Conservation (phyloP, 2,329 filamentous ascomycete genomes). For the Epichloe aotearoae region DNA sequence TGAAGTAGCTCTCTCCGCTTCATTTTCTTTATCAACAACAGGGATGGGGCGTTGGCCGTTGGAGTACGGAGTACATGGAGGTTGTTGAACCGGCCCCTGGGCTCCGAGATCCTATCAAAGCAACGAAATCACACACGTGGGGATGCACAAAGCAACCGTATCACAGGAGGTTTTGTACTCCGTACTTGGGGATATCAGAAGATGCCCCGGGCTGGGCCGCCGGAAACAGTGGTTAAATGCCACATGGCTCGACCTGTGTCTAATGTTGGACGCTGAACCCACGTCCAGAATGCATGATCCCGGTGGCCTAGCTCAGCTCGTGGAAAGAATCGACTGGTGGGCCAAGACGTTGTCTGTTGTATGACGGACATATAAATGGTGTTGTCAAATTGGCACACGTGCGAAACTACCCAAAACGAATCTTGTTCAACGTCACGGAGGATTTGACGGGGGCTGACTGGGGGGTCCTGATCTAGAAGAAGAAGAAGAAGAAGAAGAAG, state of each 20-base stretch:
- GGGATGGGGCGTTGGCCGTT: background rate
- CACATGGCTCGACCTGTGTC: background rate
- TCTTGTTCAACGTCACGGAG: background rate
- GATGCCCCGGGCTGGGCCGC: background rate
- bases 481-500: no score
- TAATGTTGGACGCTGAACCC: background rate
- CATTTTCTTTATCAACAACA: background rate
- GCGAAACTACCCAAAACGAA: background rate
- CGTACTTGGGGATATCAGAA: background rate
- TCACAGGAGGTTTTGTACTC: background rate
- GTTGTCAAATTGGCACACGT: background rate
- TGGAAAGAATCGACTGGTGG: constrained; percentile 1
- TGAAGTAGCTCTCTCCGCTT: background rate
- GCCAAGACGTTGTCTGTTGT: background rate
- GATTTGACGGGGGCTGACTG: background rate
- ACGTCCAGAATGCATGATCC: background rate
- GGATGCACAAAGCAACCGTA: background rate
- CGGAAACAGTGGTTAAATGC: background rate
- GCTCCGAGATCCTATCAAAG: constrained; percentile 1
- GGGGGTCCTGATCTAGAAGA: background rate
- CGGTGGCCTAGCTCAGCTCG: background rate
- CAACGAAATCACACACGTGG: constrained; percentile 1
- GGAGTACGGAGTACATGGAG: background rate
- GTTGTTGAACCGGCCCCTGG: background rate
- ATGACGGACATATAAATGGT: background rate